A percentile compares a stretch with the other conserved stretches of the same genome.
Evolutionary conservation across 2,329 filamentous ascomycete species (phyloP).

Genomic region (Hymenoscyphus albidus): DNA sequence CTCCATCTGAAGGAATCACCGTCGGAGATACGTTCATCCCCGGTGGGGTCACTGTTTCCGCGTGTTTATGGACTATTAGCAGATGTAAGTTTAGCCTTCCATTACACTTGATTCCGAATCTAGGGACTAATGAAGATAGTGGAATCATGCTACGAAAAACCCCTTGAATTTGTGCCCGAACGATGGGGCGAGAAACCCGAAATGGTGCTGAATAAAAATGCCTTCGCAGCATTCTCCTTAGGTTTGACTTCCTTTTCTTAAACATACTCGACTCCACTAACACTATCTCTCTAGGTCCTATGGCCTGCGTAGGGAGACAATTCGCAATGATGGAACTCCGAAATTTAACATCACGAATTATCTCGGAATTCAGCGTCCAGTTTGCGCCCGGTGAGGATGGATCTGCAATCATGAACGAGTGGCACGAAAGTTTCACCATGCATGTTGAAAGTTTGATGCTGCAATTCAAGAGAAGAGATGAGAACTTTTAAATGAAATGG

Average conservation of each 20-base stretch:
- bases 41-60: conserved; percentile 17
- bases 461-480: conserved; percentile 14
- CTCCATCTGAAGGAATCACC: conserved; percentile 38
- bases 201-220: conserved; percentile 23
- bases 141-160: conserved; percentile 9
- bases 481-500: neutral
- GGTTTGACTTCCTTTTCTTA: conserved; percentile 18
- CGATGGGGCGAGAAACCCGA: conserved; percentile 25
- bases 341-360: conserved; percentile 14
- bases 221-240: conserved; percentile 31
- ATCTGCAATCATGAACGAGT: conserved; percentile 12
- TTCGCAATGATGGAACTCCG: conserved; percentile 25
- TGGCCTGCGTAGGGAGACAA: conserved; percentile 23
- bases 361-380: conserved; percentile 19
- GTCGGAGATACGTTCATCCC: conserved; percentile 22
- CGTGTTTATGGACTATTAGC: conserved; percentile 18
- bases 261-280: neutral
- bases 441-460: conserved; percentile 17
- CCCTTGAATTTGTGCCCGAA: conserved; percentile 24
- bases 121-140: neutral
- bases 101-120: neutral
- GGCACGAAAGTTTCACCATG: conserved; percentile 21
- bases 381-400: conserved; percentile 24
- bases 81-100: conserved; percentile 19
- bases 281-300: conserved; percentile 11